Base-by-base conservation (phyloP, 208 protist species). In the Novymonas esmeraldas region DNA sequence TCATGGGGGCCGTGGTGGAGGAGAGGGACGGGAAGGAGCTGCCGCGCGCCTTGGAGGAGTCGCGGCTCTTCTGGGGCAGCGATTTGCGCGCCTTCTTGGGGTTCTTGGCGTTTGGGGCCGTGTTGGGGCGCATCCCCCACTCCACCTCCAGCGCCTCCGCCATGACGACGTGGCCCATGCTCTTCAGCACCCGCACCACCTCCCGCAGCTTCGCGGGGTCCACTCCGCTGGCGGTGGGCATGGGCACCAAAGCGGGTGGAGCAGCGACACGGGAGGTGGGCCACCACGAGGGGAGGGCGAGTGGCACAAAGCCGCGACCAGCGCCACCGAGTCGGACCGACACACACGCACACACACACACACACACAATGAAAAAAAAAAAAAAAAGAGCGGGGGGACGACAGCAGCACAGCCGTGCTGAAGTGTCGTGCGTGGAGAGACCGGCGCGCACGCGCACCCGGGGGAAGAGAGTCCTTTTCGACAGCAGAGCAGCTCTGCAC, bases 131-230 rank as follows among this genome's bases (percentile, higher is more conserved):
- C 69, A 75, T 36, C 18, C 61, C 61, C 60, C 60, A 75, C 26
- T 75, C 69, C 28, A 64, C 42, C 54, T 75, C 61, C 42, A 75
- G 57, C 34, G 69, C 64, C 33, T 75, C 69, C 3, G 61, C 69
- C 54, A 68, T 69, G 34, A 13, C 49, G 6, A 49, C 58, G 20
- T 68, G 64, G 45, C 69, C 69, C 3, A 48, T 50, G 33, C 61
- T 68, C 45, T 64, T 68, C 36, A 75, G 52, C 52, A 75, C 59
- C 45, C 69, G 69, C 44, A 75, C 42, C 24, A 62, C 48, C 45
- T 75, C 69, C 36, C 69, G 69, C 61, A 75, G 49, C 46, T 68
- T 67, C 26, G 69, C 55, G 5, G 52, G 61, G 49, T 75, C 69
- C 6, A 64, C 55, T 26, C 62, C 69, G 22, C 55, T 68, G 26